Evolutionary conservation across 1,139 yeast genomes (phyloP), one percentile per base, ranked within the genome.

Genomic region (Suhomyces terraborum): DNA sequence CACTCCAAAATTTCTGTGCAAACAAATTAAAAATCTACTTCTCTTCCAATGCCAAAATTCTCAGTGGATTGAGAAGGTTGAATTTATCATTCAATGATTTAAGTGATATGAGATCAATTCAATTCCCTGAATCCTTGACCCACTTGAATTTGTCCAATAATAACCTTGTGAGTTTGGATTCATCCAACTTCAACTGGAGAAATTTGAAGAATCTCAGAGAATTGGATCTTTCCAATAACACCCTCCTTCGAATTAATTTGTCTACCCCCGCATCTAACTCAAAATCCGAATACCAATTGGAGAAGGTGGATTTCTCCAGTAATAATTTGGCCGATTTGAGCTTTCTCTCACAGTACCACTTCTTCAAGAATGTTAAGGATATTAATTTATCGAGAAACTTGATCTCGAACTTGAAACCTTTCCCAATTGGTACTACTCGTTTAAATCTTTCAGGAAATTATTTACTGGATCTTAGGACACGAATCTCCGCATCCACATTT

Each of bases 151-250:
- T 61, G 22, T 59, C 64, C 12, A 57, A 52, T 40, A 60, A 60
- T 29, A 49, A 47, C 27, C 40, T 62, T 10, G 45, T 43, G 14
- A 56, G 51, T 28, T 34, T 48, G 18, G 35, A 32, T 19, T 28
- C 46, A 6, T 28, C 47, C 3, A 40, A 38, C 8, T 43, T 56
- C 35, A 38, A 44, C 12, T 38, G 45, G 46, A 36, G 36, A 13
- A 28, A 44, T 20, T 33, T 46, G 19, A 24, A 16, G 22, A 24
- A 36, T 43, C 44, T 64, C 22, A 38, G 46, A 22, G 36, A 50
- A 4, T 45, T 64, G 26, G 51, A 62, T 38, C 48, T 63, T 16
- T 58, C 67, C 5, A 61, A 63, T 42, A 64, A 64, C 36, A 52
- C 46, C 20, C 38, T 55, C 14, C 34, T 51, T 12, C 28, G 19